A percentile compares a stretch with the other conserved stretches of the same genome.
Conservation (phyloP, 1,139 yeast genomes). For the Candida buenavistaensis region DNA sequence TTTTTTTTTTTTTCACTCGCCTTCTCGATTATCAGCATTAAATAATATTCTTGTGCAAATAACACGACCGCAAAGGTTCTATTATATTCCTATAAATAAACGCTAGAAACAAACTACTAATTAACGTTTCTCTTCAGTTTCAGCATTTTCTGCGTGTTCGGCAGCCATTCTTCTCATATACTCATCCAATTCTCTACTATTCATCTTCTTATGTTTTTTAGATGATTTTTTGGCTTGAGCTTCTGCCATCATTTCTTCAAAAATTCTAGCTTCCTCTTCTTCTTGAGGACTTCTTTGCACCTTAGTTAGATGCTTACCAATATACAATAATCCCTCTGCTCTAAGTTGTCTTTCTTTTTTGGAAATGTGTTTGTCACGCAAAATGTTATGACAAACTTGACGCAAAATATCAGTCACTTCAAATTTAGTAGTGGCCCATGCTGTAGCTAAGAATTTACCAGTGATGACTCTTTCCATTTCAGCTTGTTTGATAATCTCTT, state of each 20-base stretch:
- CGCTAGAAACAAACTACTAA: too few relatives aligned
- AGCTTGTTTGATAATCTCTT: conserved; percentile 53
- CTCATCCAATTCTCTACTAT: conserved; percentile 22
- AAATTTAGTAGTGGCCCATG: conserved; percentile 77
- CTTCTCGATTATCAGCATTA: too few relatives aligned
- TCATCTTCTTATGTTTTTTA: conserved; percentile 20
- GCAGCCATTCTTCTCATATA: conserved; percentile 23
- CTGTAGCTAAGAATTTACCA: conserved; percentile 73
- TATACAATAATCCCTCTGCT: conserved; percentile 58
- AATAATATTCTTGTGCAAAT: too few relatives aligned
- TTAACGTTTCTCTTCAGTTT: conserved; percentile 3
- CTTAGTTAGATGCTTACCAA: conserved; percentile 56
- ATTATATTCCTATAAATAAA: not conserved
- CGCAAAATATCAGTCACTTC: conserved; percentile 69
- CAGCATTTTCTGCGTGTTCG: conserved; percentile 17
- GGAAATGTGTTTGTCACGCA: conserved; percentile 55
- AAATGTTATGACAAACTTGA: conserved; percentile 61
- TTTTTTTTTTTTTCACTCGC: conserved; percentile 1
- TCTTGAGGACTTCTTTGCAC: conserved; percentile 68
- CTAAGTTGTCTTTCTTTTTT: conserved; percentile 53
- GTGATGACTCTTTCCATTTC: conserved; percentile 67
- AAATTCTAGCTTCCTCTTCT: conserved; percentile 71
- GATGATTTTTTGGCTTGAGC: conserved; percentile 53
- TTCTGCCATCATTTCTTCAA: conserved; percentile 74
- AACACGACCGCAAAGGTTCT: too few relatives aligned